Conservation (phyloP, 495 filamentous ascomycete species). For the Chlorociboria aeruginascens region DNA sequence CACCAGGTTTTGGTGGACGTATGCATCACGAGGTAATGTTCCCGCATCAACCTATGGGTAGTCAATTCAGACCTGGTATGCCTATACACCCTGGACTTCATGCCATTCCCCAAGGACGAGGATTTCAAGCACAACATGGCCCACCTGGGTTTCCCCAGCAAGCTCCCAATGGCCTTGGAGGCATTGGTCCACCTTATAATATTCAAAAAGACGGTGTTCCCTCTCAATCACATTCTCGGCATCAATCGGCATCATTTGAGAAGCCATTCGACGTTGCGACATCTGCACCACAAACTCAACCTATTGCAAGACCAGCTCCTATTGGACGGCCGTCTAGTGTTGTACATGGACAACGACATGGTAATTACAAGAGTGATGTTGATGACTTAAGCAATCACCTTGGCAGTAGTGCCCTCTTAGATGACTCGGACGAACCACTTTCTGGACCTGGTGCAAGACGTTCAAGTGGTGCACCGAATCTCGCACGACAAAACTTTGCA, state of each 20-base stretch:
- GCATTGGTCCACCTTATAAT: conserved; percentile 13
- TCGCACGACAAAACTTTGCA: conserved; percentile 10
- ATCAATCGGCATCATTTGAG: conserved; percentile 47
- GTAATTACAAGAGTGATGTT: conserved; percentile 30
- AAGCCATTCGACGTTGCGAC: conserved; percentile 29
- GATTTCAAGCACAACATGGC: conserved; percentile 47
- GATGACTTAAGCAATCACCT: conserved; percentile 73
- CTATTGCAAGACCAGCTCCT: conserved; percentile 69
- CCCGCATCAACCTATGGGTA: conserved; percentile 24
- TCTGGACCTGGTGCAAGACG: conserved; percentile 17
- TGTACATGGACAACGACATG: conserved; percentile 35
- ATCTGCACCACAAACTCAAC: conserved; percentile 33
- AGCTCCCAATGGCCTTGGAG: conserved; percentile 17
- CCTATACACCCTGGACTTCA: conserved; percentile 42
- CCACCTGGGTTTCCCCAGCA: conserved; percentile 44
- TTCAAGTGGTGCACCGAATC: conserved; percentile 17
- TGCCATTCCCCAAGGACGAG: conserved; percentile 48
- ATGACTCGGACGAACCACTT: conserved; percentile 53
- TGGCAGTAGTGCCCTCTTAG: conserved; percentile 89
- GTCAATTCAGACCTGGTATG: conserved; percentile 44
- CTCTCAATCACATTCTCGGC: conserved; percentile 44
- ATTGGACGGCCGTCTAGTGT: conserved; percentile 82
- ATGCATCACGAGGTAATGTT: conserved; percentile 45
- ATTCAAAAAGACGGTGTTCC: conserved; percentile 22
- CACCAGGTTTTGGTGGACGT: conserved; percentile 30